Evolutionary conservation across 169 alveolate genomes (phyloP).

Genomic region (Cyclospora cayetanensis): DNA sequence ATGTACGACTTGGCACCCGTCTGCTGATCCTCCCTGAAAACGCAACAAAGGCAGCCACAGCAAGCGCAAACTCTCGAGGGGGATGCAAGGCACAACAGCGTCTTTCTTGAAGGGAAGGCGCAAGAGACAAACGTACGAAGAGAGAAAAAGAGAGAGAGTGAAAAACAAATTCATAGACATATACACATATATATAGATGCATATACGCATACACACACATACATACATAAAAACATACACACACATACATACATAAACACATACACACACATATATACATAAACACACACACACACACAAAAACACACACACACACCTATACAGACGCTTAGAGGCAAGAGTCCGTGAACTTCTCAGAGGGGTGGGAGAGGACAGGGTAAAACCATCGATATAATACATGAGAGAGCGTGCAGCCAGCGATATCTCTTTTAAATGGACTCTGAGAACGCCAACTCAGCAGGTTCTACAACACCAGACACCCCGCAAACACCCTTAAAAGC

Average conservation of each 20-base stretch:
- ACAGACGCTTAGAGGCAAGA: background rate
- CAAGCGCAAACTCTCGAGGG: too few relatives aligned
- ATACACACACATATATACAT: background rate
- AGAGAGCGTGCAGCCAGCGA: background rate
- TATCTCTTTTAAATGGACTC: background rate
- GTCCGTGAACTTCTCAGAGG: background rate
- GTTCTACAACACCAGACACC: background rate
- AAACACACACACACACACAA: background rate
- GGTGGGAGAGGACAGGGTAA: too few relatives aligned
- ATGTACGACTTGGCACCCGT: slow-evolving; percentile 75
- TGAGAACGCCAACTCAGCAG: background rate
- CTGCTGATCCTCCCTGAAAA: slow-evolving; percentile 40
- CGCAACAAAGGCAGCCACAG: slow-evolving; percentile 69
- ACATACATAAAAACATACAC: background rate
- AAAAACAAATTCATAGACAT: background rate
- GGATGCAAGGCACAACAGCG: too few relatives aligned
- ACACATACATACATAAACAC: background rate
- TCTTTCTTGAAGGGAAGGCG: too few relatives aligned
- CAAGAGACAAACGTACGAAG: too few relatives aligned
- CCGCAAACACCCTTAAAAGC: background rate
- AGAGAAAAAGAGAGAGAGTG: background rate
- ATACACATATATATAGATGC: background rate
- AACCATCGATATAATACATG: too few relatives aligned
- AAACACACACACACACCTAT: background rate
- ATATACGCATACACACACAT: background rate